Base-by-base conservation (phyloP, 768 basidiomycete genomes). In the Baorangia bicolor region DNA sequence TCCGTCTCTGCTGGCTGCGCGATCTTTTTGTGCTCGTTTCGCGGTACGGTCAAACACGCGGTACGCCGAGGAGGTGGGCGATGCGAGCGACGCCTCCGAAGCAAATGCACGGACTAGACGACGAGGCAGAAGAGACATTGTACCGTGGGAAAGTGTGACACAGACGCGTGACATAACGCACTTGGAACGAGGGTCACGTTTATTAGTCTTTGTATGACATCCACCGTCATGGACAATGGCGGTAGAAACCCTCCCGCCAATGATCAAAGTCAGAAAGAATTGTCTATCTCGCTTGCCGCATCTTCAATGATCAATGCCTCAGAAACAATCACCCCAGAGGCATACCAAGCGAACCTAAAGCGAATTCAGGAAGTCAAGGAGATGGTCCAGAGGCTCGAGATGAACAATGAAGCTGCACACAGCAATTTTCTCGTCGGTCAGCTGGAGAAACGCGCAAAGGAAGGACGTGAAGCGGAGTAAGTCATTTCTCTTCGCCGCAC, bases 41-140 rank as follows among this genome's bases (percentile, higher is more conserved):
- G 77, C 84, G 42, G 77, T 72, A 34, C 94, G 84, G 71, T 98
- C 94, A 65, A 98, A 98, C 8, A 98, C 85, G 67, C 87, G 79
- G 68, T 88, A 96, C 20, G 78, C 77, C 47, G 75, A 73, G 0
- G 80, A 61, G 30, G 72, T 77, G n/a, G 77, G 59, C 10, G 77
- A 50, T 18, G 77, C 70, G 23, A 75, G 72, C 5, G 56, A 68
- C 18, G 84, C 77, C 52, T 81, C 65, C 6, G 83, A 77, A 18
- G 85, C 81, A 50, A 80, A 79, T 31, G 73, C 59, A 42, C 83
- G 80, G 49, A 61, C 60, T 41, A 67, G 55, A 54, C 37, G 20
- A 39, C 50, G 56, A 31, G 49, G 43, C 18, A 60, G 45, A n/a
- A 56, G 43, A 38, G 55, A 48, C 61, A 63, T 65, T 23, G 16